phyloP scores from a whole-genome alignment of 2,329 filamentous ascomycete genomes.

The Penicillium sp. region DNA sequence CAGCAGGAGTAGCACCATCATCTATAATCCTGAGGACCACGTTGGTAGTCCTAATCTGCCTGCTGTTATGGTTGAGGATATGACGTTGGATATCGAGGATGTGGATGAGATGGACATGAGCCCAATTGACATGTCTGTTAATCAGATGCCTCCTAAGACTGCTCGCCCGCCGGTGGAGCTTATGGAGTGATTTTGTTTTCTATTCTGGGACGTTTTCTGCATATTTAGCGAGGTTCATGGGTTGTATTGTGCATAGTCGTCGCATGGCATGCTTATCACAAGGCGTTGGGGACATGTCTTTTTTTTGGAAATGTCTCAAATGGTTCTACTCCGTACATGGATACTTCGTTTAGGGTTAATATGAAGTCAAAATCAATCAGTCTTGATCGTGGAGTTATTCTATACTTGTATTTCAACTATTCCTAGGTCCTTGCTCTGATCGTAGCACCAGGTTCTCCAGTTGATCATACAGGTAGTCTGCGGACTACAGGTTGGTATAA shows the following conservation, averaged over 20 bases:
- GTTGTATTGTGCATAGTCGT: conserved; percentile 16
- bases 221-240: conserved; percentile 18
- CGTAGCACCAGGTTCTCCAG: too few species aligned
- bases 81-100: conserved; percentile 43
- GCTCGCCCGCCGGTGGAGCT: conserved; percentile 54
- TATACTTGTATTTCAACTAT: too few species aligned
- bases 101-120: conserved; percentile 46
- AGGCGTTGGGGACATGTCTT: conserved; percentile 18
- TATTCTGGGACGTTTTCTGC: conserved; percentile 5
- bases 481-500: too few species aligned
- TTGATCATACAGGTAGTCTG: too few species aligned
- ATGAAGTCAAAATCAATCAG: not conserved
- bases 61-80: conserved; percentile 62
- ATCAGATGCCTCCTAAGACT: conserved; percentile 51
- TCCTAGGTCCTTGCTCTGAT: too few species aligned
- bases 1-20: conserved; percentile 56
- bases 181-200: conserved; percentile 47
- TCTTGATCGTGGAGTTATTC: too few species aligned
- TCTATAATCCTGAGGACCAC: conserved; percentile 61
- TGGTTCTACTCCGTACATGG: not conserved
- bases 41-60: conserved; percentile 58
- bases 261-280: conserved; percentile 12
- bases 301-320: not conserved
- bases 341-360: not conserved
- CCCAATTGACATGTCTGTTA: conserved; percentile 42